Conservation (phyloP, 129 eudicot genomes). For the Flaveria brownii region DNA sequence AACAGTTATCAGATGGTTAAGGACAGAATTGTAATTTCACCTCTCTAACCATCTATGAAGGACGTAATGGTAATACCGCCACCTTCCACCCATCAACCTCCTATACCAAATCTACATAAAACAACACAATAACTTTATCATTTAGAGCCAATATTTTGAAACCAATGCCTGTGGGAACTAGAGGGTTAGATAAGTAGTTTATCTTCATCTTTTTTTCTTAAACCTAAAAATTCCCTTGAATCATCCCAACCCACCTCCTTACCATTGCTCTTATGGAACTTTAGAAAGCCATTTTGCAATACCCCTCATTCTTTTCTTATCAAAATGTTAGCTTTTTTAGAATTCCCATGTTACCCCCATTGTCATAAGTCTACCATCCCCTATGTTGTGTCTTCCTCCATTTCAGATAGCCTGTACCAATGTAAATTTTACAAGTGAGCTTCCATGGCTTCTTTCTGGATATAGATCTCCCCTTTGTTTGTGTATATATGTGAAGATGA, state of each 20-base stretch:
- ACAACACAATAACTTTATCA: conserved; percentile 38
- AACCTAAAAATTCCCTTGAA: conserved; percentile 33
- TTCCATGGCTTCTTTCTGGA: conserved; percentile 40
- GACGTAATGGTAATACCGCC: conserved; percentile 2
- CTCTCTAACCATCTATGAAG: neutral
- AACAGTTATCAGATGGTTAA: neutral
- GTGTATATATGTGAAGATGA: conserved; percentile 47
- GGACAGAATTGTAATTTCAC: conserved; percentile 15
- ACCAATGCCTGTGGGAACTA: conserved; percentile 36
- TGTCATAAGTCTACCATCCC: conserved; percentile 27
- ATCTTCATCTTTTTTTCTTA: conserved; percentile 40
- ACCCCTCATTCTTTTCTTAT: conserved; percentile 30
- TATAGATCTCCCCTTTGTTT: conserved; percentile 38
- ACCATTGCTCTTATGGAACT: too few relatives aligned
- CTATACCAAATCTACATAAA: neutral
- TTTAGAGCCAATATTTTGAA: conserved; percentile 37
- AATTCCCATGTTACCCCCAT: conserved; percentile 25
- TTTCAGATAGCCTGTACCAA: conserved; percentile 33
- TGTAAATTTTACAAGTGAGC: conserved; percentile 36
- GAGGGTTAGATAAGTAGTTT: conserved; percentile 51
- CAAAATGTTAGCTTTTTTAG: conserved; percentile 27
- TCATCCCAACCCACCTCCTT: conserved; percentile 2
- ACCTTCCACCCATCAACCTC: conserved; percentile 16
- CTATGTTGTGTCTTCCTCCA: conserved; percentile 33
- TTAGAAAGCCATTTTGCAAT: too few relatives aligned